Base-by-base conservation (phyloP, 1,284 basidiomycete species). In the Boletus hoseneyae region DNA sequence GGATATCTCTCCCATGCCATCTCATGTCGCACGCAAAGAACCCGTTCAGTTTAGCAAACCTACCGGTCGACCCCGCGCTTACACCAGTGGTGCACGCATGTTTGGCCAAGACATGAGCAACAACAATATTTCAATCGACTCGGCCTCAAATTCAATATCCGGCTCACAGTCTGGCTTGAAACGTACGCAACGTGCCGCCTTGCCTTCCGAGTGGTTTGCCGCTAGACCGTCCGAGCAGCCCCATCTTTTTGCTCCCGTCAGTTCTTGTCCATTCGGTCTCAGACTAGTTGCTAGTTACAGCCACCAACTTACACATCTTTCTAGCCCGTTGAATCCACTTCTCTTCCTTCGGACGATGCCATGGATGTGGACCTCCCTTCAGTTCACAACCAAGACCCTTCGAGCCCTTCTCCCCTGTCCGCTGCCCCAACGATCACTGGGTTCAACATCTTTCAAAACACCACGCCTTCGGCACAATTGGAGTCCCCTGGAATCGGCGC, bases 91-190 rank as follows among this genome's bases (percentile, higher is more conserved):
- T 19, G 75, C 79, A 6, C 76, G 87, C 45, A 67, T 85, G 42
- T 90, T 90, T 58, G 87, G 87, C 11, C 76, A 74, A 48, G 85
- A 90, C 58, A 66, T 86, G 61, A 85, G 83, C 70, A 88, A 83
- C 59, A 62, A 55, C 53, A 51, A 29, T 45, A 48, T 51, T 54
- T 55, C 48, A 54, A 58, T 37, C 52, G 58, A 56, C 42, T 53
- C 48, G 42, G 54, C 53, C 56, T 57, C 57, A 57, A 41, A 56
- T 70, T 61, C 70, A 34, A 69, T 67, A 30, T 60, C 73, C 11
- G 71, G 66, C 61, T 71, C 67, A 3, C 74, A 70, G 34, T 71
- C 72, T 27, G 67, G 62, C 43, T 63, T 66, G 29, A 87, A 83
- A 64, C 75, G 73, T 40, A 77, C 70, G 15, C 81, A 84, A 54